A percentile compares a stretch with the other conserved stretches of the same genome.
Conservation (phyloP, 2,329 filamentous ascomycete genomes). For the Fusarium sp. region DNA sequence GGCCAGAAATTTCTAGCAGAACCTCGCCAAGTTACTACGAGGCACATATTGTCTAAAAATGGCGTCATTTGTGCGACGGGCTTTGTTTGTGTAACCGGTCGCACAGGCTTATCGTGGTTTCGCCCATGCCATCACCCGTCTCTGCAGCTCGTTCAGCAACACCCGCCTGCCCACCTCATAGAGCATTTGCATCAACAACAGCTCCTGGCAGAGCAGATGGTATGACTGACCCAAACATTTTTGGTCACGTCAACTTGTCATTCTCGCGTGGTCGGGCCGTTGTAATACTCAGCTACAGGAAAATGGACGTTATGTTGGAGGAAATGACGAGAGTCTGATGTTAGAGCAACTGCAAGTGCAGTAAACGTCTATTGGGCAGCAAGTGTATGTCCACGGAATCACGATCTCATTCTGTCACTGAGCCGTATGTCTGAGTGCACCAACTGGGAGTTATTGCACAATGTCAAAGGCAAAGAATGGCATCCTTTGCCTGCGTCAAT, state of each 20-base stretch:
- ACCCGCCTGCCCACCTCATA: background rate
- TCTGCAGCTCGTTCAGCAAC: slow-evolving; percentile 13
- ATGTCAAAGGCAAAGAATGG: background rate
- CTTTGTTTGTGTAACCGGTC: slow-evolving; percentile 12
- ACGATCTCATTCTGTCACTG: background rate
- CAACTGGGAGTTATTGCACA: background rate
- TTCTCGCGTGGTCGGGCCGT: background rate
- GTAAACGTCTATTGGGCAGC: background rate
- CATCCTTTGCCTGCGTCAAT: background rate
- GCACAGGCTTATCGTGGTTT: slow-evolving; percentile 30
- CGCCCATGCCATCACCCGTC: slow-evolving; percentile 36
- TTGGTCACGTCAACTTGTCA: background rate
- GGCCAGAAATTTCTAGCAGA: background rate
- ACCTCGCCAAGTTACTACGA: background rate
- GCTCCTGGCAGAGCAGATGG: background rate
- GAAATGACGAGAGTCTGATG: background rate
- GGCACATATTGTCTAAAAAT: background rate
- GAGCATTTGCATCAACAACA: background rate
- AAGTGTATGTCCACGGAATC: background rate
- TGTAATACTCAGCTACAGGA: background rate
- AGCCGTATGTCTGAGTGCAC: background rate
- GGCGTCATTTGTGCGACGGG: slow-evolving; percentile 6
- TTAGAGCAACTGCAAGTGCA: background rate
- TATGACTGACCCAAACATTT: background rate
- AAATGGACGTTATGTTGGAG: background rate